Conservation (phyloP, 148 eudicot genomes). For the Cornus suecica region DNA sequence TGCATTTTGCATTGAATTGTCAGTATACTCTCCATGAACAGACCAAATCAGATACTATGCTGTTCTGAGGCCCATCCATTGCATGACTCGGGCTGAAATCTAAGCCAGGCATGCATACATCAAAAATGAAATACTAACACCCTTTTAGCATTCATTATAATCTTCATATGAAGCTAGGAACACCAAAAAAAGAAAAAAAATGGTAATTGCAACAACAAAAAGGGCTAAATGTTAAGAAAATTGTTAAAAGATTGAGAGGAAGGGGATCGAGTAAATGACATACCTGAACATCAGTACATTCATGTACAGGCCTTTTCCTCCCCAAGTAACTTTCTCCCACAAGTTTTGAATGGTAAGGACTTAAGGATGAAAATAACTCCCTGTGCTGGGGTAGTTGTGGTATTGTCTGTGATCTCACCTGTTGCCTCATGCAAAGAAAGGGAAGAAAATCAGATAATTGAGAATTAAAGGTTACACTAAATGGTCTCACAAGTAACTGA, state of each 20-base stretch:
- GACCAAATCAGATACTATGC: background rate
- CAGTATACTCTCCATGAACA: background rate
- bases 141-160: background rate
- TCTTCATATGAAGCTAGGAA: background rate
- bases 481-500: background rate
- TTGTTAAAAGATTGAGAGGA: background rate
- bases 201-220: background rate
- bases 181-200: too few relatives aligned
- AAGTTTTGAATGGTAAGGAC: slow-evolving; percentile 76
- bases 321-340: slow-evolving; percentile 91
- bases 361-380: slow-evolving; percentile 55
- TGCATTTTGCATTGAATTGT: background rate
- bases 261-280: background rate
- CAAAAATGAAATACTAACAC: background rate
- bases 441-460: background rate
- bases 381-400: slow-evolving; percentile 68
- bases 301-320: slow-evolving; percentile 65
- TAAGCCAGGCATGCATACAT: background rate
- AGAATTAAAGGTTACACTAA: background rate
- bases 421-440: slow-evolving; percentile 10
- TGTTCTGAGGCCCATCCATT: background rate
- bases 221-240: background rate
- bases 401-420: slow-evolving; percentile 75
- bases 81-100: background rate
- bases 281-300: slow-evolving; percentile 88